Evolutionary conservation across 768 basidiomycete species (phyloP), one percentile per base, ranked within the genome.

Genomic region (Lactarius akahatsu): DNA sequence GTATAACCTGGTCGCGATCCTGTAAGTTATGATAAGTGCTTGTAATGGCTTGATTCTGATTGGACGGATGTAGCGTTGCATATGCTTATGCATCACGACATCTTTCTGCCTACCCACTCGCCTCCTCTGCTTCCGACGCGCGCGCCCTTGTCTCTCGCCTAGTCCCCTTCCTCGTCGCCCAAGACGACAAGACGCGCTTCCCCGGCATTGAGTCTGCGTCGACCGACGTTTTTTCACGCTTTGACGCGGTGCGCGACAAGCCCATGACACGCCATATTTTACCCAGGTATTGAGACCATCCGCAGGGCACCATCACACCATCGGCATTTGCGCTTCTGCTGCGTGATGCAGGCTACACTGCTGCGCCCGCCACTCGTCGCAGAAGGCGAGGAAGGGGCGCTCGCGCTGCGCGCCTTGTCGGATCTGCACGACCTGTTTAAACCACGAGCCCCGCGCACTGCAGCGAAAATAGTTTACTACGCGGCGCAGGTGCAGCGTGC

Each of bases 401-500:
- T 13, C 23, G 47, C 47, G 23, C 47, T 50, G n/a, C 47, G 47
- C 47, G 83, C 81, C 9, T 74, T 90, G 20, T 87, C 87, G 2
- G 89, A 90, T 76, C 63, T 50, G 23, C 47, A 50, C 4, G 47
- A 50, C 10, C 71, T 89, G 36, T 86, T 83, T 73, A 61, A 61
- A 18, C 66, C 9, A 58, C 13, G 38, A 36, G 30, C 57, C 9
- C 26, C 66, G 15, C 83, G 83, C 70, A 74, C 84, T 58, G 74
- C 79, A 10, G 85, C 85, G 70, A 93, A 91, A 76, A 70, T 92
- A 30, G 74, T 80, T 16, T 93, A 88, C 76, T 93, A 92, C 69
- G 85, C 85, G 5, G 88, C 87, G 8, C 83, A 88, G 70, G 73
- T 86, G 5, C 32, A 23, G 30, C 64, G 55, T 16, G 58, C 36